Percentiles rank a stretch among this genome's conserved stretches.
Conservation (phyloP, 805 yeast species). For the Yamadazyma paraphyllophila region DNA sequence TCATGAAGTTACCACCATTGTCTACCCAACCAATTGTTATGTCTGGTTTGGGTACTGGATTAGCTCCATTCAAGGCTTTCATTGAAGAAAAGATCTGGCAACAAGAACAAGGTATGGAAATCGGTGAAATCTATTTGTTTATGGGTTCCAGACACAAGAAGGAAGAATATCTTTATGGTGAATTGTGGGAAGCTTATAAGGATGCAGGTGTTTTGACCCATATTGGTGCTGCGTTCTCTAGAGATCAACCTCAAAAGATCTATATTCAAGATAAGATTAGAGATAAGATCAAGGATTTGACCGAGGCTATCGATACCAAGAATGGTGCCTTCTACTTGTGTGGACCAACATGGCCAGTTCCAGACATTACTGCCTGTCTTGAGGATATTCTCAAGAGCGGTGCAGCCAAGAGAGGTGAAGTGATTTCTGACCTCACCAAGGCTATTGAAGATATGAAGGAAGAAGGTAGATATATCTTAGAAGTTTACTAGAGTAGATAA, state of each 20-base stretch:
- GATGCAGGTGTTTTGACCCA: conserved; percentile 91
- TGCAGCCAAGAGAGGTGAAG: conserved; percentile 61
- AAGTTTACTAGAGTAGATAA: conserved; percentile 65
- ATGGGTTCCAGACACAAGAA: conserved; percentile 94
- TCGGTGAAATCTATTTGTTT: conserved; percentile 85
- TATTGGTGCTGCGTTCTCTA: conserved; percentile 96
- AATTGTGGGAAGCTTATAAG: conserved; percentile 93
- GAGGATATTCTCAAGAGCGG: conserved; percentile 75
- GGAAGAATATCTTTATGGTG: conserved; percentile 95
- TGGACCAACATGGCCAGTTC: conserved; percentile 99
- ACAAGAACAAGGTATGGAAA: conserved; percentile 78
- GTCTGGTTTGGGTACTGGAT: conserved; percentile 97
- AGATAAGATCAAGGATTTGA: conserved; percentile 68
- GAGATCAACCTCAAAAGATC: conserved; percentile 93
- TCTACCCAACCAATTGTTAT: conserved; percentile 88
- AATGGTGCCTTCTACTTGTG: conserved; percentile 92
- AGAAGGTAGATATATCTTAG: conserved; percentile 84
- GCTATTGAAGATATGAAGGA: conserved; percentile 94
- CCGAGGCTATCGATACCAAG: conserved; percentile 73
- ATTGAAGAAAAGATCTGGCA: conserved; percentile 95
- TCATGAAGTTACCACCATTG: conserved; percentile 90
- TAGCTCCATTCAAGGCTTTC: conserved; percentile 97
- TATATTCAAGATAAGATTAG: conserved; percentile 93
- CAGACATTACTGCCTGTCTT: conserved; percentile 88
- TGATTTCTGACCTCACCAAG: conserved; percentile 65